These are phyloP conservation scores for Phytophthora pseudosyringae DNA, from an alignment of 352 stramenopile genomes.

Conservation along the genomic window DNA sequence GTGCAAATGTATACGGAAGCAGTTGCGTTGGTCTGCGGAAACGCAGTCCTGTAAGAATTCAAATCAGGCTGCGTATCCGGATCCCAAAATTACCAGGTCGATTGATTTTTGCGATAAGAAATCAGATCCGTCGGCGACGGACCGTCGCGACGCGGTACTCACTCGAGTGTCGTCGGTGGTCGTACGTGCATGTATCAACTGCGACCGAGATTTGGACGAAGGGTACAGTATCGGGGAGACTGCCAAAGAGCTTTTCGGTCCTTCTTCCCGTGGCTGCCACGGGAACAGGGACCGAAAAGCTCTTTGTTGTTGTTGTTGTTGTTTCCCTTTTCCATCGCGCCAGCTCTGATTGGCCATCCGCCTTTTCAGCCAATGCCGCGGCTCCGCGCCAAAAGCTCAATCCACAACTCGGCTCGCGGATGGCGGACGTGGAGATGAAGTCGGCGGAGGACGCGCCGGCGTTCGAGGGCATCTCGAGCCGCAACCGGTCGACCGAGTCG, in stretches of 20 bases:
- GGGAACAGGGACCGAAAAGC: too few relatives aligned
- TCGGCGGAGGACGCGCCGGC: slow-evolving; percentile 53
- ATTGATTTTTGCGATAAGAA: slow-evolving; percentile 4
- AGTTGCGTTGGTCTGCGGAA: too few relatives aligned
- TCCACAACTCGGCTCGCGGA: slow-evolving; percentile 9
- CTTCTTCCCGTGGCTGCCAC: too few relatives aligned
- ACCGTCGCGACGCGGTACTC: too few relatives aligned
- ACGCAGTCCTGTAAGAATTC: neutral
- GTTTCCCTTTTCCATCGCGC: neutral
- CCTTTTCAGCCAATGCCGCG: slow-evolving; percentile 1
- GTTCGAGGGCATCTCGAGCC: slow-evolving; percentile 87
- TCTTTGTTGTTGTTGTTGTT: too few relatives aligned
- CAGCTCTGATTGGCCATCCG: neutral
- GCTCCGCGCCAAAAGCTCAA: slow-evolving; percentile 9
- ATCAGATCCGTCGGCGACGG: neutral
- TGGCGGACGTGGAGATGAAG: slow-evolving; percentile 77
- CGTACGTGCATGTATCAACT: too few relatives aligned
- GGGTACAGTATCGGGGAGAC: too few relatives aligned
- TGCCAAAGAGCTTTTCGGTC: too few relatives aligned
- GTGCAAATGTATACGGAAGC: neutral
- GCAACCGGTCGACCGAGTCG: slow-evolving; percentile 82
- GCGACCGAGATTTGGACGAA: too few relatives aligned
- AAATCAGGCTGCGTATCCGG: neutral
- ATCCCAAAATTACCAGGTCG: neutral
- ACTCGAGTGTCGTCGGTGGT: too few relatives aligned